These are phyloP conservation scores for Calonectria crousiana DNA, from an alignment of 2,329 filamentous ascomycete genomes.

Conservation along the genomic window DNA sequence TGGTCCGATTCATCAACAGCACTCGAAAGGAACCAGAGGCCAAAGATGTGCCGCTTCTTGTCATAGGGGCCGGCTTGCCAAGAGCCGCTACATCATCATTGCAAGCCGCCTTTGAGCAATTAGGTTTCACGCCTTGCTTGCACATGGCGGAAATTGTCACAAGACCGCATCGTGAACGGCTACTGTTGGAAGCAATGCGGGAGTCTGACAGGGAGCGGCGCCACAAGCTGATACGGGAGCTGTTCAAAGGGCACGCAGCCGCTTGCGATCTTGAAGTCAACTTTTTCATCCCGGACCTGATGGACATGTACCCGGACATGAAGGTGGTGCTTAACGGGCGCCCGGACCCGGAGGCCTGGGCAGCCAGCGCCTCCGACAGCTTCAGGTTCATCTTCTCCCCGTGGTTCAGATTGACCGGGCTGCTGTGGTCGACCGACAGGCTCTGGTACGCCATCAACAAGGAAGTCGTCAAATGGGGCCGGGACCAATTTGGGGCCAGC, in stretches of 20 bases:
- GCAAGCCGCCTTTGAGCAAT: background rate
- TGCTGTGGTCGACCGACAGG: conserved; percentile 45
- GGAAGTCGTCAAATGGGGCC: background rate
- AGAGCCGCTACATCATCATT: background rate
- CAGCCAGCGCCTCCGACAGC: conserved; percentile 39
- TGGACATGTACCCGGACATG: conserved; percentile 54
- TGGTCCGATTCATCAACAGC: background rate
- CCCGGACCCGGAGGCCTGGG: conserved; percentile 42
- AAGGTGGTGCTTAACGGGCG: conserved; percentile 49
- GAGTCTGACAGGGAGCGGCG: conserved; percentile 44
- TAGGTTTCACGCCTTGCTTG: background rate
- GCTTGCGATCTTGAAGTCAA: conserved; percentile 48
- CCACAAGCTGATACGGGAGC: conserved; percentile 44
- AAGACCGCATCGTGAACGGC: conserved; percentile 36
- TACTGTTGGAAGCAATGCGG: conserved; percentile 43
- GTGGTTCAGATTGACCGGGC: conserved; percentile 39
- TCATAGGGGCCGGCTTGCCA: background rate
- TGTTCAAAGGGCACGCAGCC: conserved; percentile 48
- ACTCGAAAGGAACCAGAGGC: background rate
- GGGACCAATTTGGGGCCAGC: background rate
- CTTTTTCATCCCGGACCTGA: conserved; percentile 50
- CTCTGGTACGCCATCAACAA: conserved; percentile 44
- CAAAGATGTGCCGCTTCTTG: background rate
- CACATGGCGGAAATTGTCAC: conserved; percentile 41
- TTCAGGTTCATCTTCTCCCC: conserved; percentile 46